Base-by-base conservation (phyloP, 2,329 filamentous ascomycete species). In the Cryphonectria nitschkei region DNA sequence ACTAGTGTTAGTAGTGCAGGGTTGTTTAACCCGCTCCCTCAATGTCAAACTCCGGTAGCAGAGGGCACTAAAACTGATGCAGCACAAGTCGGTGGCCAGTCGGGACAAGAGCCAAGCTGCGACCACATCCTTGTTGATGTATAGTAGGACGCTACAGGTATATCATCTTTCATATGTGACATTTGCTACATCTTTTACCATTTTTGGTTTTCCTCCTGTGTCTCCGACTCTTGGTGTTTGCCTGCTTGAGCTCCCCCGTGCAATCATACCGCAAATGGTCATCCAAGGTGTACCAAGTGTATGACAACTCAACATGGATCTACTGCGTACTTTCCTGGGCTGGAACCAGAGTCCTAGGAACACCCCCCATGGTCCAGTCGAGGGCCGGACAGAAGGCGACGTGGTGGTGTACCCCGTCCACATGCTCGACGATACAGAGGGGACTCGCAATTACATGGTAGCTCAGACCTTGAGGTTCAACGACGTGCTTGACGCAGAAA, bases 401-500 rank as follows among this genome's bases (percentile, higher is more conserved):
- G 70, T 70, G 19, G 3, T 39, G 37, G 37, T 72, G 13, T 70
- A 67, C 52, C 70, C 70, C 8, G 41, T 71, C 11, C 67, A 69
- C 43, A 63, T 69, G 54, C 65, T 72, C 22, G 72, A 74, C 43
- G 72, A 74, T 22, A 71, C 70, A 1, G 64, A 71, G n/a, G 46
- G 46, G 6, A 41, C 58, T 52, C 70, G 72, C 3, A 61, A 52
- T 11, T 50, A 68, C 46, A 52, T 74, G 41, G 60, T 70, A 32
- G 63, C n/a, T 19, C 69, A 67, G 69, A 76, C 76, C 2, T 75
- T 83, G 72, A 75, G 77, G 3, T 84, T 84, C 67, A 79, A 84
- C 67, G 79, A 84, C 72, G 81, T 84, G 2, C 76, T 86, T 4
- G 82, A 85, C 64, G 72, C 77, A 7, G 74, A 81, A 5, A 82